Percentiles rank a stretch among this genome's conserved stretches.
Evolutionary conservation across 2,329 filamentous ascomycete genomes (phyloP).

Genomic region (Ophiostoma ips): DNA sequence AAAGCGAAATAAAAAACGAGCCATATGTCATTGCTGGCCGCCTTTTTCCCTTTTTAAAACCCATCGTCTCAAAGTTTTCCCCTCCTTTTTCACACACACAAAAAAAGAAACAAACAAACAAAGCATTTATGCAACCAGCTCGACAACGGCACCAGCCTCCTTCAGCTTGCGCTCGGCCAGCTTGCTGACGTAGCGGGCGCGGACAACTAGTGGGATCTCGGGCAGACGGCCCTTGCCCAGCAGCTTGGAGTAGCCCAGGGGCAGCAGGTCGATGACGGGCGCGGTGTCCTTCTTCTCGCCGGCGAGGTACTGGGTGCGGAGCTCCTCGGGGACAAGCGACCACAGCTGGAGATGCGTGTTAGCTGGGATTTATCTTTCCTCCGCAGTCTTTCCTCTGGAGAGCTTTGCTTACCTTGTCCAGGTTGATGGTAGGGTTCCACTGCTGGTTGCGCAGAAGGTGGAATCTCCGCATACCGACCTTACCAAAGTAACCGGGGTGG

Average conservation of each 20-base stretch:
- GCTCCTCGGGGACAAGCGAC: constrained; percentile 85
- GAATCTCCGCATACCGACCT: constrained; percentile 93
- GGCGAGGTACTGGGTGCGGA: constrained; percentile 79
- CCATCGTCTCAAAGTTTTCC: background rate
- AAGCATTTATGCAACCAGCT: constrained; percentile 70
- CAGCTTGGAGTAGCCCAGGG: constrained; percentile 96
- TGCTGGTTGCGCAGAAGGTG: constrained; percentile 91
- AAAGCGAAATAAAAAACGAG: background rate
- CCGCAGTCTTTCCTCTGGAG: too few species aligned
- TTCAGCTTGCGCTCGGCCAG: constrained; percentile 99
- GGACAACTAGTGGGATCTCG: constrained; percentile 84
- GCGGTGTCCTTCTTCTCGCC: constrained; percentile 76
- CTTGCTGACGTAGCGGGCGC: constrained; percentile 87
- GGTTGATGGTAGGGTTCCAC: constrained; percentile 98
- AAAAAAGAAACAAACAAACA: background rate
- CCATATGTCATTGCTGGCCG: constrained; percentile 1
- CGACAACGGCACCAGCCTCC: constrained; percentile 87
- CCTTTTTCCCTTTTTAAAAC: background rate
- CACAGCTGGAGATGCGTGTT: too few species aligned
- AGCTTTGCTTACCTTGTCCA: constrained; percentile 90
- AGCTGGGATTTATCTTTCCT: too few species aligned
- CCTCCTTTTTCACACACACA: background rate
- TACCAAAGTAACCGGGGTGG: constrained; percentile 99
- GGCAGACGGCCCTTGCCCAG: constrained; percentile 96
- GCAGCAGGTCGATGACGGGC: constrained; percentile 93